phyloP scores from a whole-genome alignment of 768 basidiomycete genomes.

The Mycena capillaripes region DNA sequence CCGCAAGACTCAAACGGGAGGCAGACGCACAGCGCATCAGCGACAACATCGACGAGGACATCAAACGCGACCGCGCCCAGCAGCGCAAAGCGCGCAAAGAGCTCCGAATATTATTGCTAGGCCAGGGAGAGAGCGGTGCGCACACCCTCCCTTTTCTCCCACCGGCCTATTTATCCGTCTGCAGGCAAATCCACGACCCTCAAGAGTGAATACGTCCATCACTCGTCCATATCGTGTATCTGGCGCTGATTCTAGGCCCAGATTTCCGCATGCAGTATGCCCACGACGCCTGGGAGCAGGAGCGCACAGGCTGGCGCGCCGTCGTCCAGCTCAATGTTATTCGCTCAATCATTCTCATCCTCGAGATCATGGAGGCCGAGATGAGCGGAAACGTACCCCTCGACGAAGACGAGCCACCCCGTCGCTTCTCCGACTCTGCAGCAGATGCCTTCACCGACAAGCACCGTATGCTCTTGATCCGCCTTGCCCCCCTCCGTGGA shows the following conservation, averaged over 20 bases:
- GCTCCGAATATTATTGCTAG: constrained; percentile 73
- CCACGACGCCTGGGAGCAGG: constrained; percentile 71
- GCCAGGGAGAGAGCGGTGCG: constrained; percentile 77
- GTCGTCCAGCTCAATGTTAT: constrained; percentile 88
- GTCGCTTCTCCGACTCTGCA: constrained; percentile 36
- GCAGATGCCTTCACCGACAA: constrained; percentile 58
- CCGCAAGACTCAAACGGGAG: constrained; percentile 61
- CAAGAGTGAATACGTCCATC: constrained; percentile 59
- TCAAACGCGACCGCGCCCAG: constrained; percentile 61
- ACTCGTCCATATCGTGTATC: not conserved
- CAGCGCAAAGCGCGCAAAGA: constrained; percentile 61
- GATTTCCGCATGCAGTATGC: constrained; percentile 84
- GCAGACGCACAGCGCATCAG: constrained; percentile 61
- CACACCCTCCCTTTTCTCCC: constrained; percentile 27
- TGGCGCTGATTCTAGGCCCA: constrained; percentile 40
- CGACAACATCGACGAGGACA: constrained; percentile 73
- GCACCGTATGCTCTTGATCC: constrained; percentile 68
- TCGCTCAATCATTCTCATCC: constrained; percentile 75
- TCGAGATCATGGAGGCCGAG: constrained; percentile 71
- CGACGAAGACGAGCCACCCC: constrained; percentile 52
- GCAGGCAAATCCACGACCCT: constrained; percentile 80
- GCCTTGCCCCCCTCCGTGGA: constrained; percentile 72
- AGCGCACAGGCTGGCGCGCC: constrained; percentile 81
- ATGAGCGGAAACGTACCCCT: constrained; percentile 55
- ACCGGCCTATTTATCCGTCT: constrained; percentile 19